A percentile compares a stretch with the other conserved stretches of the same genome.
phyloP scores from a whole-genome alignment of 2,329 filamentous ascomycete genomes.

The Domatiomyces catenatus region DNA sequence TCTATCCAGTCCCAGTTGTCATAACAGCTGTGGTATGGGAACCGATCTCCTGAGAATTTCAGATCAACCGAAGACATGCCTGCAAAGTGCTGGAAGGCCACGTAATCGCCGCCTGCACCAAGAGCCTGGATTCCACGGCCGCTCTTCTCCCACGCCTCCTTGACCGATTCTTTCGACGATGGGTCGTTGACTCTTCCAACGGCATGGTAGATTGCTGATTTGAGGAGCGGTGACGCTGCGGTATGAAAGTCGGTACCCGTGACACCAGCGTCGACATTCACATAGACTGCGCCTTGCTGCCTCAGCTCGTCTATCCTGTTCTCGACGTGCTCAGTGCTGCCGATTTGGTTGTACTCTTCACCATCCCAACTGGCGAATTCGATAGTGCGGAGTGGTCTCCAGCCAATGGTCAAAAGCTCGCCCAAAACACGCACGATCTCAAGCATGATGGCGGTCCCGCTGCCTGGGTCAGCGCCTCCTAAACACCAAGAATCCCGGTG shows the following conservation, averaged over 20 bases:
- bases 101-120: constrained; percentile 65
- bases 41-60: constrained; percentile 52
- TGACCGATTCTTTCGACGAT: constrained; percentile 41
- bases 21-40: constrained; percentile 69
- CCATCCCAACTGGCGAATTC: constrained; percentile 96
- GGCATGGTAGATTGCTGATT: constrained; percentile 54
- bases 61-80: constrained; percentile 81
- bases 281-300: constrained; percentile 63
- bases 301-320: constrained; percentile 60
- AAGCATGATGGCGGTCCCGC: constrained; percentile 78
- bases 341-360: constrained; percentile 81
- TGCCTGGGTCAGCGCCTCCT: constrained; percentile 71
- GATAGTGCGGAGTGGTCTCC: constrained; percentile 85
- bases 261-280: constrained; percentile 80
- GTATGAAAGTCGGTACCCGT: constrained; percentile 61
- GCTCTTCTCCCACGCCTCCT: constrained; percentile 57
- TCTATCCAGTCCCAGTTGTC: constrained; percentile 82
- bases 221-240: constrained; percentile 65
- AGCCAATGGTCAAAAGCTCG: constrained; percentile 58
- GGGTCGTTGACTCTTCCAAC: constrained; percentile 64
- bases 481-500: constrained; percentile 89
- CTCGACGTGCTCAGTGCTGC: constrained; percentile 90
- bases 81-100: constrained; percentile 80
- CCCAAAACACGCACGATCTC: constrained; percentile 79
- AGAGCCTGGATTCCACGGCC: constrained; percentile 49